phyloP scores from a whole-genome alignment of 2,329 filamentous ascomycete genomes.

The Anthostomella pinea region DNA sequence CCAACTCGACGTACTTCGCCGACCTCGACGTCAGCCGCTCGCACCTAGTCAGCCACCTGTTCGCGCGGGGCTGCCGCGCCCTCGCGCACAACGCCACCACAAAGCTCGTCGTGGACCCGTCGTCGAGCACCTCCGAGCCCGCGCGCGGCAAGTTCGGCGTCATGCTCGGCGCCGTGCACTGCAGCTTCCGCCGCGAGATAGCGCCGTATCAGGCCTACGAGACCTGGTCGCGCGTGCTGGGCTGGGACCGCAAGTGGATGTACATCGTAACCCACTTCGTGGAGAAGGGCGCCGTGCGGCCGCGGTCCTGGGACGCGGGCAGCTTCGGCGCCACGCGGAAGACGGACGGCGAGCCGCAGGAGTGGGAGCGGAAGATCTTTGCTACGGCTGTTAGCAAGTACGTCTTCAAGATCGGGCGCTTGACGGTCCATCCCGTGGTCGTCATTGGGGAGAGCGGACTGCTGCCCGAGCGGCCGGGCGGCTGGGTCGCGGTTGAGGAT shows the following conservation, averaged over 20 bases:
- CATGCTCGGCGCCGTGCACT: slow-evolving; percentile 70
- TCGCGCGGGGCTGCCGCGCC: slow-evolving; percentile 55
- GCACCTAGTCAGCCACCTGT: slow-evolving; percentile 70
- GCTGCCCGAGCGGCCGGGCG: slow-evolving; percentile 69
- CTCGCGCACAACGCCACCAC: slow-evolving; percentile 48
- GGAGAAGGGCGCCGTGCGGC: slow-evolving; percentile 55
- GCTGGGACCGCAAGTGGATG: slow-evolving; percentile 81
- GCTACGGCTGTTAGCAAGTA: slow-evolving; percentile 77
- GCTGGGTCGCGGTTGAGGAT: slow-evolving; percentile 50
- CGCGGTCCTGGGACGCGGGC: slow-evolving; percentile 51
- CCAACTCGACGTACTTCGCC: slow-evolving; percentile 81
- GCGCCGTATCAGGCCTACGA: slow-evolving; percentile 67
- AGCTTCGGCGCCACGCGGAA: slow-evolving; percentile 38
- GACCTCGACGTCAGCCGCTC: slow-evolving; percentile 83
- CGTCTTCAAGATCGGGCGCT: slow-evolving; percentile 75
- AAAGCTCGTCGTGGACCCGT: slow-evolving; percentile 50
- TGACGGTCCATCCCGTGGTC: slow-evolving; percentile 81
- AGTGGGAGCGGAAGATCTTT: slow-evolving; percentile 63
- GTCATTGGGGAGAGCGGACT: slow-evolving; percentile 69
- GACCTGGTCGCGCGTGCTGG: slow-evolving; percentile 67
- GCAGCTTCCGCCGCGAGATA: slow-evolving; percentile 73
- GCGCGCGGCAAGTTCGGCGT: slow-evolving; percentile 56
- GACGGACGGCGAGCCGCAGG: slow-evolving; percentile 34
- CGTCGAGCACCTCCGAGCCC: slow-evolving; percentile 41
- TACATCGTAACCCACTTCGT: slow-evolving; percentile 75